phyloP scores from a whole-genome alignment of 306 rosid genomes.

The Abrus precatorius region DNA sequence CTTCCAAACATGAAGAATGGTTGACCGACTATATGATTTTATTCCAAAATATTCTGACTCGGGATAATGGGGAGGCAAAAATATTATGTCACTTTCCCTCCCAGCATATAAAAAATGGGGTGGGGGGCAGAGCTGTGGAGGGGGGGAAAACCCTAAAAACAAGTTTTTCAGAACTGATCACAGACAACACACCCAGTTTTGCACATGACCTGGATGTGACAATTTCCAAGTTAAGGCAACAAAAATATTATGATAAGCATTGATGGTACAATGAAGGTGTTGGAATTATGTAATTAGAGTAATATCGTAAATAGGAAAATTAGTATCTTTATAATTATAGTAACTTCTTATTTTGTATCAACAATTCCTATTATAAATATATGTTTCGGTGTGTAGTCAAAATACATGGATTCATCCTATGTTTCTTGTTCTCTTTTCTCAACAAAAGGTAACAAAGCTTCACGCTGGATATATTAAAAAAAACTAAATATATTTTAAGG shows the following conservation, averaged over 20 bases:
- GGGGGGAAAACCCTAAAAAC: too few species aligned
- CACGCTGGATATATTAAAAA: conserved; percentile 28
- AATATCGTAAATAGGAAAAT: too few species aligned
- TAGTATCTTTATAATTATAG: too few species aligned
- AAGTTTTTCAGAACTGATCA: too few species aligned
- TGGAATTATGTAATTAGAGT: too few species aligned
- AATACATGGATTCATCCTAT: too few species aligned
- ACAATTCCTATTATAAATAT: too few species aligned
- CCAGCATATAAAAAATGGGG: background rate
- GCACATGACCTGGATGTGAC: background rate
- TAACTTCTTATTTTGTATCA: too few species aligned
- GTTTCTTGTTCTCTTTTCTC: too few species aligned
- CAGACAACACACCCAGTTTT: too few species aligned
- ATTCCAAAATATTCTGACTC: background rate
- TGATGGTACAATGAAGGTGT: conserved; percentile 6
- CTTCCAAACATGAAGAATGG: background rate
- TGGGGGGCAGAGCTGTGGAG: too few species aligned
- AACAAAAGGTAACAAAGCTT: background rate
- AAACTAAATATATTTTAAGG: background rate
- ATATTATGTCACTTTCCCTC: background rate
- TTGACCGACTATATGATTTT: background rate
- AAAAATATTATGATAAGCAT: conserved; percentile 14
- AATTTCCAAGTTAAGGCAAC: conserved; percentile 24
- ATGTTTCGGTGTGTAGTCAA: too few species aligned
- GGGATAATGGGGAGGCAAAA: background rate